Percentiles rank a stretch among this genome's conserved stretches.
phyloP scores from a whole-genome alignment of 495 filamentous ascomycete species.

The Aspergillus heteromorphus region DNA sequence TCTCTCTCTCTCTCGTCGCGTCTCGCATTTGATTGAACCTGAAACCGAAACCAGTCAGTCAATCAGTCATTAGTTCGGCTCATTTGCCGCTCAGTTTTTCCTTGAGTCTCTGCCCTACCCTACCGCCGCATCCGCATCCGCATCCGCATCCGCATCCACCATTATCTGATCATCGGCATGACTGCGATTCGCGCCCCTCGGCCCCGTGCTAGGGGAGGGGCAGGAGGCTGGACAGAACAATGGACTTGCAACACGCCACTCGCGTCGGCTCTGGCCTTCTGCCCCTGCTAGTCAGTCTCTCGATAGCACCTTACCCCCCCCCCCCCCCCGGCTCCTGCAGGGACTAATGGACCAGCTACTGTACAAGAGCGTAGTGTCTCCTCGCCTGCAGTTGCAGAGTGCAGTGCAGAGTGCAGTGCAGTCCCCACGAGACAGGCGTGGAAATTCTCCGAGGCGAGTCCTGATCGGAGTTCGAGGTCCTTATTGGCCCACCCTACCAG shows the following conservation, averaged over 20 bases:
- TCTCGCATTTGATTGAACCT: not conserved
- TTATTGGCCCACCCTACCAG: not conserved
- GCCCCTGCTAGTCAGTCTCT: not conserved
- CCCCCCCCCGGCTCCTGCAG: not conserved
- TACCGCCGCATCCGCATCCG: too few species aligned
- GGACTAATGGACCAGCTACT: conserved; percentile 1
- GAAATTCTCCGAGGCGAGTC: not conserved
- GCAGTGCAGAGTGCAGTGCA: too few species aligned
- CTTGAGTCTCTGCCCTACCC: not conserved
- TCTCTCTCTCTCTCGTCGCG: not conserved
- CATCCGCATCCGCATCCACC: too few species aligned
- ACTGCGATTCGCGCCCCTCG: too few species aligned
- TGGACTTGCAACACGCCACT: not conserved
- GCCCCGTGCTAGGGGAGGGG: too few species aligned
- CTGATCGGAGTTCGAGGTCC: too few species aligned
- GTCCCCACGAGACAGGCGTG: not conserved
- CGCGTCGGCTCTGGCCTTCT: not conserved
- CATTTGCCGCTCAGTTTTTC: not conserved
- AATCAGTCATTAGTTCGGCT: too few species aligned
- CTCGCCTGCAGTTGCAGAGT: not conserved
- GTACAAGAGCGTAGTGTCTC: not conserved
- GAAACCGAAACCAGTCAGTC: too few species aligned
- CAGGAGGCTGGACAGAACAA: too few species aligned
- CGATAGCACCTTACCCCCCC: not conserved
- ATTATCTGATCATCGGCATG: conserved; percentile 4